Evolutionary conservation across 768 basidiomycete species (phyloP).

Genomic region (Russula brevipes): DNA sequence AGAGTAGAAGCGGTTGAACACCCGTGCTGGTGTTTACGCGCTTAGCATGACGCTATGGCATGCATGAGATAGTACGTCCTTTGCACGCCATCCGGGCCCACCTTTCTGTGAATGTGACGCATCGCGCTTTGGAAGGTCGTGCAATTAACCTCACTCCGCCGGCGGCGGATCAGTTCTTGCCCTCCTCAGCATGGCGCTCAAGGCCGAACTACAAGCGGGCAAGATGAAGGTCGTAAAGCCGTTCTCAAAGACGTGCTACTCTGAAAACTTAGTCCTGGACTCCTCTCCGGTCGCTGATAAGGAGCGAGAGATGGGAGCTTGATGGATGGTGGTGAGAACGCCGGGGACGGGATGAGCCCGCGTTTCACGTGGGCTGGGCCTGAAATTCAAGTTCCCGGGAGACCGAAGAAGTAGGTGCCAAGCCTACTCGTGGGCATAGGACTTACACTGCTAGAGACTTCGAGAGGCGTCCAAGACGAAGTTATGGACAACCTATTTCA

Average conservation of each 20-base stretch:
- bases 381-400: constrained; percentile 86
- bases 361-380: constrained; percentile 71
- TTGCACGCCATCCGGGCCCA: not conserved
- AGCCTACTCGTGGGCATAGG: not conserved
- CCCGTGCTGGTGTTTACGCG: constrained; percentile 93
- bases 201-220: constrained; percentile 81
- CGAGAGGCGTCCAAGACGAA: constrained; percentile 93
- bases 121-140: constrained; percentile 52
- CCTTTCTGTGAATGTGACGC: not conserved
- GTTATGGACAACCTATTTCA: constrained; percentile 87
- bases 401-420: constrained; percentile 76
- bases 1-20: constrained; percentile 91
- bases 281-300: constrained; percentile 38
- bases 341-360: constrained; percentile 48
- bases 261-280: constrained; percentile 72
- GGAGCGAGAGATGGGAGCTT: constrained; percentile 49
- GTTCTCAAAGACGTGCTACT: constrained; percentile 91
- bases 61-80: constrained; percentile 72
- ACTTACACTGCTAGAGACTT: constrained; percentile 43
- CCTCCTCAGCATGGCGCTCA: constrained; percentile 82
- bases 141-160: constrained; percentile 88
- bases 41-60: constrained; percentile 93
- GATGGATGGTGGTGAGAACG: constrained; percentile 58
- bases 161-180: constrained; percentile 89
- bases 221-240: constrained; percentile 91